Evolutionary conservation across 768 basidiomycete genomes (phyloP).

Genomic region (Pholiota molesta): DNA sequence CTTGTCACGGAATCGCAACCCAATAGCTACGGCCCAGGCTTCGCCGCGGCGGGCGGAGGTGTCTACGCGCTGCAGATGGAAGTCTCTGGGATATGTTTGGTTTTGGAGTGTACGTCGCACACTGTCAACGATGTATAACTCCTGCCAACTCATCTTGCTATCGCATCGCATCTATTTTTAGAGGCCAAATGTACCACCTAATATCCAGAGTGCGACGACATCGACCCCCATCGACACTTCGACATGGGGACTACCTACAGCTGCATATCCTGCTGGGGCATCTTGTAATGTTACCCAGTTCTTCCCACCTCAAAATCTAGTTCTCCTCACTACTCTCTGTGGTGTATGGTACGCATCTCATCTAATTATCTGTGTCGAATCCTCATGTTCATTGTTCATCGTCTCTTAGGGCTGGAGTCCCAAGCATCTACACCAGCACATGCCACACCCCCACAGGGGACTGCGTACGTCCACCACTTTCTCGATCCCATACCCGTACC

Average conservation of each 20-base stretch:
- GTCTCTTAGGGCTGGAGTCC: conserved; percentile 33
- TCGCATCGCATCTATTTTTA: conserved; percentile 21
- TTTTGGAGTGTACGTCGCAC: conserved; percentile 43
- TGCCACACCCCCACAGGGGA: conserved; percentile 35
- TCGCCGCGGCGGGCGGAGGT: conserved; percentile 73
- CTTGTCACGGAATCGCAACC: conserved; percentile 59
- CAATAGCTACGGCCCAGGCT: conserved; percentile 67
- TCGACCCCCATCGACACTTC: conserved; percentile 42
- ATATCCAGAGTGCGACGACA: conserved; percentile 36
- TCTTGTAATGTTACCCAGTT: conserved; percentile 56
- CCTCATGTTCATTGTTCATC: neutral
- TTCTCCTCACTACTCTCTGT: conserved; percentile 74
- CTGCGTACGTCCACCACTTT: conserved; percentile 35
- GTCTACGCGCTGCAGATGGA: conserved; percentile 79
- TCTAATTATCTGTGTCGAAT: neutral
- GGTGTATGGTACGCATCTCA: conserved; percentile 41
- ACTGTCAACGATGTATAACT: neutral
- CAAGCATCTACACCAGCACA: conserved; percentile 42
- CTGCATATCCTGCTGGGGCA: conserved; percentile 54
- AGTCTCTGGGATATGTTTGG: conserved; percentile 44
- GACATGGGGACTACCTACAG: conserved; percentile 62
- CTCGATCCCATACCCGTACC: neutral
- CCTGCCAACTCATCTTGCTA: neutral
- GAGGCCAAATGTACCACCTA: conserved; percentile 46
- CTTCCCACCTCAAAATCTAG: conserved; percentile 69